Evolutionary conservation across 192 early-diverging fungal species (phyloP).

Genomic region (Thamnidium elegans): DNA sequence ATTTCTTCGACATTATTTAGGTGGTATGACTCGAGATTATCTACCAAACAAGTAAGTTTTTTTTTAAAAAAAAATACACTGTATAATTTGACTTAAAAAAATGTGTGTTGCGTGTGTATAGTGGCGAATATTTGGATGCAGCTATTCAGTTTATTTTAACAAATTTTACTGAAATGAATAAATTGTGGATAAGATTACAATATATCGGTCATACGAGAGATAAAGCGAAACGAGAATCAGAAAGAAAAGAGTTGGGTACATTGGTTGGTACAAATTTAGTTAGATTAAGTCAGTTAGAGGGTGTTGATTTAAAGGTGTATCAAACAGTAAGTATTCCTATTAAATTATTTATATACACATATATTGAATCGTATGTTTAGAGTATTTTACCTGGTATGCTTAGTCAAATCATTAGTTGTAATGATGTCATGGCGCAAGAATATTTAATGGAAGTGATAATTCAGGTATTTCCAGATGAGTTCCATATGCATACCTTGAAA

Average conservation of each 20-base stretch:
- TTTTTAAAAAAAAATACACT: not conserved
- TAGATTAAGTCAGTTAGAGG: slow-evolving; percentile 90
- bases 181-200: slow-evolving; percentile 98
- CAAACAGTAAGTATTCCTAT: slow-evolving; percentile 48
- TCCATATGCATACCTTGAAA: slow-evolving; percentile 88
- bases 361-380: slow-evolving; percentile 28
- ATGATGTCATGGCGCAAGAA: slow-evolving; percentile 97
- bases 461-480: slow-evolving; percentile 97
- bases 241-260: slow-evolving; percentile 93
- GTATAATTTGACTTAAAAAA: slow-evolving; percentile 14
- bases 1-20: slow-evolving; percentile 95
- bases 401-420: slow-evolving; percentile 94
- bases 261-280: slow-evolving; percentile 97
- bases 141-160: slow-evolving; percentile 93
- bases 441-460: slow-evolving; percentile 99
- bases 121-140: slow-evolving; percentile 46
- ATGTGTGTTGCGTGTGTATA: slow-evolving; percentile 21
- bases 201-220: slow-evolving; percentile 92
- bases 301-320: slow-evolving; percentile 82
- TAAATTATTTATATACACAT: not conserved
- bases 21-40: slow-evolving; percentile 92
- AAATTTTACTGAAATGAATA: slow-evolving; percentile 99
- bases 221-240: slow-evolving; percentile 91
- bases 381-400: slow-evolving; percentile 87
- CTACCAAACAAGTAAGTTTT: slow-evolving; percentile 69